These are phyloP conservation scores for Lodderomyces oxycetoniae DNA, from an alignment of 1,139 yeast species.

Conservation along the genomic window DNA sequence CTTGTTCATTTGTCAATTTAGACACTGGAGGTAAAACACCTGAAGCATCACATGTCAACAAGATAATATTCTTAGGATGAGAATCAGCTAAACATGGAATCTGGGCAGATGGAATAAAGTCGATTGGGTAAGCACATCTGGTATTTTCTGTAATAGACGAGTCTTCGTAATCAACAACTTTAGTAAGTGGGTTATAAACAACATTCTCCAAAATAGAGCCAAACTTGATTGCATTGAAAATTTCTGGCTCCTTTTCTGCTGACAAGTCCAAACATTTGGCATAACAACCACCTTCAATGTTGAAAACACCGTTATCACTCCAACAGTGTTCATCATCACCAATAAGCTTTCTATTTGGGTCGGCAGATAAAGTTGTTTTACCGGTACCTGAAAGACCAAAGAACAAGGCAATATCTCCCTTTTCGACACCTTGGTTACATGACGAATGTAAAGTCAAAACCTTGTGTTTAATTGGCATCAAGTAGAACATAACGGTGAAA, in stretches of 20 bases:
- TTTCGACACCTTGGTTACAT: conserved; percentile 78
- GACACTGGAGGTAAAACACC: conserved; percentile 98
- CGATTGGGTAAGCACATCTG: conserved; percentile 98
- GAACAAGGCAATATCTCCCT: conserved; percentile 85
- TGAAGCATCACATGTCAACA: conserved; percentile 95
- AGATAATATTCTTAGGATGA: conserved; percentile 89
- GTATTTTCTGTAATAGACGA: conserved; percentile 90
- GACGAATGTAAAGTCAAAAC: conserved; percentile 94
- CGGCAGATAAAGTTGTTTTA: conserved; percentile 95
- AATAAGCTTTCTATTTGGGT: conserved; percentile 87
- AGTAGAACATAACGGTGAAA: conserved; percentile 97
- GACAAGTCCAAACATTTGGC: conserved; percentile 93
- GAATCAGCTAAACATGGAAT: conserved; percentile 87
- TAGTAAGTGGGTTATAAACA: conserved; percentile 72
- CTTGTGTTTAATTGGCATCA: conserved; percentile 92
- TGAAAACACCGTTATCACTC: conserved; percentile 97
- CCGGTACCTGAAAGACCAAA: conserved; percentile 98
- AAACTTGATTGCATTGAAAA: conserved; percentile 88
- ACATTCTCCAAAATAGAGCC: conserved; percentile 95
- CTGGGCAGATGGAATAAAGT: conserved; percentile 92
- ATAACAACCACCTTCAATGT: conserved; percentile 99
- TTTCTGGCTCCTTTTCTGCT: conserved; percentile 95
- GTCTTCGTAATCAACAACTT: conserved; percentile 83
- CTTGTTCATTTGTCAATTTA: conserved; percentile 89
- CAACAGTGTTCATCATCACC: conserved; percentile 99